Percentiles rank a stretch among this genome's conserved stretches.
These are phyloP conservation scores for Onygenales sp. DNA, from an alignment of 2,329 filamentous ascomycete genomes.

Conservation along the genomic window DNA sequence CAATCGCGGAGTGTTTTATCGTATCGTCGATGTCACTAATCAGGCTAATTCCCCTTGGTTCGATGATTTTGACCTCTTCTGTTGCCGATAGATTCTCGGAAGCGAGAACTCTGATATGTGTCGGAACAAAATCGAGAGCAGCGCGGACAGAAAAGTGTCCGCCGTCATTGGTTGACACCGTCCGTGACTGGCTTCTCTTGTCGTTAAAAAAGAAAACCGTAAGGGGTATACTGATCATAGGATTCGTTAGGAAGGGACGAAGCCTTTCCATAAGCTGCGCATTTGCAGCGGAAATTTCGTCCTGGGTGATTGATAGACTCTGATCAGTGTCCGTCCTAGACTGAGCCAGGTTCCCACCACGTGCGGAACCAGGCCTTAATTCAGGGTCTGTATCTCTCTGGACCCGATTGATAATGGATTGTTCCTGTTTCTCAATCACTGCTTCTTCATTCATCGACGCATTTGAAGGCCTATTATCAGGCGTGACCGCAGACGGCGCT, in stretches of 20 bases:
- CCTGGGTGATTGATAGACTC: constrained; percentile 51
- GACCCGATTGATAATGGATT: constrained; percentile 63
- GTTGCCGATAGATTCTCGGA: constrained; percentile 76
- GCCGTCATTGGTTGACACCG: constrained; percentile 73
- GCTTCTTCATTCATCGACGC: constrained; percentile 48
- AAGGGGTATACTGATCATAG: constrained; percentile 65
- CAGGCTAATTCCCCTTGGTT: constrained; percentile 71
- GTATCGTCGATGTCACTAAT: constrained; percentile 99
- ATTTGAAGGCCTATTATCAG: constrained; percentile 38
- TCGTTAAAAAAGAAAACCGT: constrained; percentile 96
- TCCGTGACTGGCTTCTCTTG: constrained; percentile 68
- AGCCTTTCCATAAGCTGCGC: constrained; percentile 79
- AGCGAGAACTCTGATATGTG: constrained; percentile 76
- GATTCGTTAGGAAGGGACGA: constrained; percentile 80
- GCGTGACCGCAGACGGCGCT: constrained; percentile 41
- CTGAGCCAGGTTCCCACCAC: constrained; percentile 20
- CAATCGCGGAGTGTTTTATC: constrained; percentile 89
- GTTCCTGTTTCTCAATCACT: constrained; percentile 63
- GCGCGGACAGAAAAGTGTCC: constrained; percentile 80
- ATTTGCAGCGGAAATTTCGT: constrained; percentile 72
- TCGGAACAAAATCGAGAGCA: constrained; percentile 80
- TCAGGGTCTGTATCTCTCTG: constrained; percentile 63
- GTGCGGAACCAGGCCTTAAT: constrained; percentile 31
- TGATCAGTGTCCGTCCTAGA: constrained; percentile 36
- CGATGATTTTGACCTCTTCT: constrained; percentile 66